Evolutionary conservation across 2,329 filamentous ascomycete species (phyloP), one percentile per base, ranked within the genome.

Genomic region (Gliomastix tumulicola): DNA sequence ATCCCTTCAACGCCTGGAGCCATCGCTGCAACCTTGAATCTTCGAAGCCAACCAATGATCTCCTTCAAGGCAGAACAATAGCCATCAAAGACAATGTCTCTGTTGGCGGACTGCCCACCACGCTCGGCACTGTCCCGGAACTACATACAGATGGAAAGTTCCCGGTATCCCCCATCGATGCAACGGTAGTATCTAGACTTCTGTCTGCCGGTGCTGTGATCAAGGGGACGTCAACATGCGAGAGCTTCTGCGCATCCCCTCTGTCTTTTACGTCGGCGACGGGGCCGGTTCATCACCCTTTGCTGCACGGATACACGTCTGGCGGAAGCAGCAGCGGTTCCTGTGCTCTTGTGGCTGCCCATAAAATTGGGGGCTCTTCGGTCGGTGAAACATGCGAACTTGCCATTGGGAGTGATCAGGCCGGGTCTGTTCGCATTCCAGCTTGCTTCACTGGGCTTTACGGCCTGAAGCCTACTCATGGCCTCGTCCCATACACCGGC

Each of bases 401-500:
- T 18, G 54, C 47, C 7, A 46, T 57, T 11, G 54, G 54, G 10
- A 48, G 46, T 27, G 55, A 58, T 32, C 55, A 57, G 35, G 54
- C 49, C 9, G 55, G 55, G 6, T 56, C 53, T 3, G 48, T 58
- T 16, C 45, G 55, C 4, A 50, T 56, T 21, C 55, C 55, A 11
- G 53, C 55, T 10, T 47, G 40, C 5, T 57, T 44, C 41, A 51
- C 43, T 22, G 55, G 55, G 6, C 44, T 58, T 12, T 55, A 53
- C 30, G 60, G 61, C 3, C 46, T 63, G 7, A 65, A 65, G 38
- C 59, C 61, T 4, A 63, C 62, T 0, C 56, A 55, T 46, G 60
- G 62, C 2, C 46, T 69, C 6, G 51, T 68, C 1, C 66, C 66
- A 2, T 68, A 68, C 40, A 68, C 64, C 1, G 65, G 64, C 0